These are phyloP conservation scores for Leishmania arabica DNA, from an alignment of 208 protist species.

Conservation along the genomic window DNA sequence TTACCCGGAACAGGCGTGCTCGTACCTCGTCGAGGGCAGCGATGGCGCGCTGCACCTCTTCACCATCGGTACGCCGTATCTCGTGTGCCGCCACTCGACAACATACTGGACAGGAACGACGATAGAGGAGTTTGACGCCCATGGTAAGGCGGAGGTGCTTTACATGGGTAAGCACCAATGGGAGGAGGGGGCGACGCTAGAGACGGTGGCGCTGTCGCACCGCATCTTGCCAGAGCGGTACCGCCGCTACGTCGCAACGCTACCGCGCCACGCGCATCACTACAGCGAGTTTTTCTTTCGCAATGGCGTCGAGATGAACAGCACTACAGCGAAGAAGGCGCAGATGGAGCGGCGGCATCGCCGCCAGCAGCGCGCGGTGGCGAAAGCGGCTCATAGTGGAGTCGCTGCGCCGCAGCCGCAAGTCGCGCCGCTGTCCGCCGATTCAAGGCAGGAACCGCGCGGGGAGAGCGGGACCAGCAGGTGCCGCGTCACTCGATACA, in stretches of 20 bases:
- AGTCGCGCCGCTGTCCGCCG: background rate
- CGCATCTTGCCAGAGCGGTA: conserved; percentile 79
- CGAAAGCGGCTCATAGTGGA: conserved; percentile 3
- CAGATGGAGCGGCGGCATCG: conserved; percentile 15
- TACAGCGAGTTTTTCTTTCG: conserved; percentile 86
- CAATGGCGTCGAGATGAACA: conserved; percentile 69
- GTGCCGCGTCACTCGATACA: background rate
- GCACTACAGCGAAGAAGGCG: conserved; percentile 23
- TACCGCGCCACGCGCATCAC: conserved; percentile 29
- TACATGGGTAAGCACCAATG: conserved; percentile 81
- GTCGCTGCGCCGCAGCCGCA: background rate
- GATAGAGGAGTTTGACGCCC: conserved; percentile 65
- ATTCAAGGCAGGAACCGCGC: background rate
- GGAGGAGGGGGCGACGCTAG: conserved; percentile 76
- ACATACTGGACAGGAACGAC: conserved; percentile 72
- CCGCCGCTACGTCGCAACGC: conserved; percentile 42
- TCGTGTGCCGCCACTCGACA: conserved; percentile 67
- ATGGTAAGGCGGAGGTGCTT: conserved; percentile 69
- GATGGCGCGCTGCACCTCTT: conserved; percentile 79
- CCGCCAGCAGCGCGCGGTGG: conserved; percentile 10
- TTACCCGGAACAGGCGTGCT: conserved; percentile 81
- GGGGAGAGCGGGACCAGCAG: background rate
- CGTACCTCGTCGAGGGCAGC: conserved; percentile 58
- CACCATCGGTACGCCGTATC: conserved; percentile 80
- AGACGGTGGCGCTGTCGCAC: conserved; percentile 82